Conservation (phyloP, 495 filamentous ascomycete genomes). For the Aspergillus taichungensis region DNA sequence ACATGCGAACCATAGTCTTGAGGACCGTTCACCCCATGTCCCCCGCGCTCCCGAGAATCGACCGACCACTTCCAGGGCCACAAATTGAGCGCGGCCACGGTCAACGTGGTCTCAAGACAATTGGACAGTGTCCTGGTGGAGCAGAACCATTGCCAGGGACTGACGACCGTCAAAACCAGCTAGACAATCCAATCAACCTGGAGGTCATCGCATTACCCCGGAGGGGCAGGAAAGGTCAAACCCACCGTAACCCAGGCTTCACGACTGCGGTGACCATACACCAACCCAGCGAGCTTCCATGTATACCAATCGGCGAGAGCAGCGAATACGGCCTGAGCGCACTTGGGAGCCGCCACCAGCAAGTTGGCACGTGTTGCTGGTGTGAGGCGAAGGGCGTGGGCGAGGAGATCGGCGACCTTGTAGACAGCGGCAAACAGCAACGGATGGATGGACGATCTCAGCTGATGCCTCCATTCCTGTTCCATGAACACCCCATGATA, state of each 20-base stretch:
- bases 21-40: no score
- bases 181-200: constrained; percentile 14
- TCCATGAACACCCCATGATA: neutral
- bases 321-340: constrained; percentile 68
- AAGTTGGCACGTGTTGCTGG: constrained; percentile 48
- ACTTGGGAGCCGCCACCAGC: constrained; percentile 62
- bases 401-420: constrained; percentile 44
- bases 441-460: constrained; percentile 91
- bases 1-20: neutral
- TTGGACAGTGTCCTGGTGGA: constrained; percentile 91
- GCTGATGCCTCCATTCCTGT: constrained; percentile 88
- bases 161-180: constrained; percentile 61
- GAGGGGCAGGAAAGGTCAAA: constrained; percentile 4
- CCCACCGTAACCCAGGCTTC: constrained; percentile 62
- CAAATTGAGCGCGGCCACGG: constrained; percentile 64
- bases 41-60: no score
- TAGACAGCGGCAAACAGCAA: constrained; percentile 75
- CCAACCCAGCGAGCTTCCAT: constrained; percentile 66
- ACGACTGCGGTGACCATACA: constrained; percentile 60
- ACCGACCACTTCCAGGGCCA: constrained; percentile 77
- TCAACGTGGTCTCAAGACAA: constrained; percentile 82
- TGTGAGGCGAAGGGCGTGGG: constrained; percentile 39
- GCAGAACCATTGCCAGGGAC: constrained; percentile 96
- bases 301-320: constrained; percentile 80
- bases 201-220: neutral